These are phyloP conservation scores for Tuber umbilicatum DNA, from an alignment of 495 filamentous ascomycete species.

Conservation along the genomic window DNA sequence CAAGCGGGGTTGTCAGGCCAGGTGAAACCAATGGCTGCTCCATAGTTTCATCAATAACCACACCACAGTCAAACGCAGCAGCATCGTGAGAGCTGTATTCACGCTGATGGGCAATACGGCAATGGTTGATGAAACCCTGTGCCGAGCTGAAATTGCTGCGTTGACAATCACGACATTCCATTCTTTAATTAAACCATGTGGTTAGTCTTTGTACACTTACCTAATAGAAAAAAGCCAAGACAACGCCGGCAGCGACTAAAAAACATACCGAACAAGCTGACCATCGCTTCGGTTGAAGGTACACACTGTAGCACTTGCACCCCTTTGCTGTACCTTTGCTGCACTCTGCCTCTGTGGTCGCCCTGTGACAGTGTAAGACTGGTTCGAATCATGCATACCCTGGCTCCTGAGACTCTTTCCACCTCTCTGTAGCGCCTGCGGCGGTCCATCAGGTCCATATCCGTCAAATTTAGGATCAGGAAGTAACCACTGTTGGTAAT, in stretches of 20 bases:
- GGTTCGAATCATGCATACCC: constrained; percentile 41
- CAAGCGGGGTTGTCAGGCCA: constrained; percentile 28
- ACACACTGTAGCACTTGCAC: constrained; percentile 33
- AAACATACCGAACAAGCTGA: constrained; percentile 37
- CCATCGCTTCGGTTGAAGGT: constrained; percentile 38
- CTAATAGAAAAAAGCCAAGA: neutral
- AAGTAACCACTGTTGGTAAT: constrained; percentile 91
- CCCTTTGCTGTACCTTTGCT: constrained; percentile 39
- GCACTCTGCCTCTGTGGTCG: constrained; percentile 50
- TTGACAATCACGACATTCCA: constrained; percentile 83
- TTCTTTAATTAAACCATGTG: constrained; percentile 47
- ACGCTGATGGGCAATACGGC: constrained; percentile 84
- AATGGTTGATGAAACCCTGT: constrained; percentile 98
- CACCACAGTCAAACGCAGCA: constrained; percentile 81
- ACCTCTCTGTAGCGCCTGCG: constrained; percentile 10
- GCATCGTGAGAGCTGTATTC: constrained; percentile 92
- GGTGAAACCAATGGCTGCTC: constrained; percentile 26
- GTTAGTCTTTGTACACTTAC: constrained; percentile 9
- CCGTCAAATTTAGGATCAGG: constrained; percentile 83
- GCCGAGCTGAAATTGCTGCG: constrained; percentile 87
- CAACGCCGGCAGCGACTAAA: neutral
- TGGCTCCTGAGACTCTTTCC: constrained; percentile 31
- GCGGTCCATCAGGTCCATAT: constrained; percentile 28
- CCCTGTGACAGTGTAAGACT: constrained; percentile 44
- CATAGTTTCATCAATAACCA: constrained; percentile 58